Evolutionary conservation across 371 early-diverging fungal species (phyloP), one percentile per base, ranked within the genome.

Genomic region (Mortierella sp.): DNA sequence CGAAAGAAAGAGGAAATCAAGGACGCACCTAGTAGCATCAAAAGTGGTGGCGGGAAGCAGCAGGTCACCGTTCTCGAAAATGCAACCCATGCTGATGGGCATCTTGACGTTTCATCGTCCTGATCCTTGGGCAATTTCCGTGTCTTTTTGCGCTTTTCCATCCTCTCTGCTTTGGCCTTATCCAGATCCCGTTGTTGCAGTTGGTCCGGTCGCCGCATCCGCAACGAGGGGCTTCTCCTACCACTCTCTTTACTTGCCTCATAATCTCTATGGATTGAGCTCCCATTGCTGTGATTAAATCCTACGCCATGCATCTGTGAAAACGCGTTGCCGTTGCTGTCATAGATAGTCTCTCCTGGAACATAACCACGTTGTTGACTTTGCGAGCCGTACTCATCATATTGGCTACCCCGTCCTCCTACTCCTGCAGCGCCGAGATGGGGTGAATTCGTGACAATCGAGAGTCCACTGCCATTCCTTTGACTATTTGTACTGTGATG

Each of bases 61-160:
- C 86, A 88, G 6, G 88, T 88, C 14, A 86, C 79, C 47, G 81
- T 54, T 49, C 85, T 82, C 41, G 86, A 88, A 72, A 80, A 86
- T n/a, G 65, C 57, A 1, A 64, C 65, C 76, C 76, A 75, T 19
- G 32, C 26, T 4, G 64, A 56, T 3, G 76, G 76, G 24, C 56
- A 64, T 24, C 47, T 54, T 0, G 65, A 64, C 6, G 21, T 26
- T 19, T 72, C 57, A 0, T 69, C 61, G 6, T 59, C 42, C 5
- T 44, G 51, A 4, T 55, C 48, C 48, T 59, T 64, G n/a, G 52
- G n/a, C 2, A 23, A n/a, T 26, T 49, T 65, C 15, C 54, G 30
- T 24, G 42, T 28, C 58, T 72, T 72, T 34, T 69, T 69, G n/a
- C 73, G 67, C 47, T 59, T 73, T 56, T 63, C 60, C 68, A 73